Evolutionary conservation across 106 monocot genomes (phyloP).

Genomic region (Iris macrosiphon): DNA sequence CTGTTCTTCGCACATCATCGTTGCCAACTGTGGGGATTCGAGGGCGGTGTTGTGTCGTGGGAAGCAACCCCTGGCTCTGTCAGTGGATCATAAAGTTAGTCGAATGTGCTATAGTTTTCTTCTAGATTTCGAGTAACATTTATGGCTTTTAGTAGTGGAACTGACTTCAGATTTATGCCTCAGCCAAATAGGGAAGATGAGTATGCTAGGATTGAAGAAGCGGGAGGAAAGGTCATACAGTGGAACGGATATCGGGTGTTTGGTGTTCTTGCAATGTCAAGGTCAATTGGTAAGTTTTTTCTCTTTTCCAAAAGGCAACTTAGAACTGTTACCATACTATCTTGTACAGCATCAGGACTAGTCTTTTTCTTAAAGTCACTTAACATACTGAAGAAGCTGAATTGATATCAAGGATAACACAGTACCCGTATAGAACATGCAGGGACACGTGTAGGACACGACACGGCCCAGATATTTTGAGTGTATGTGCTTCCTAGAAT

Average conservation of each 20-base stretch:
- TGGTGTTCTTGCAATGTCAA: conserved; percentile 90
- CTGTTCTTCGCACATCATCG: conserved; percentile 80
- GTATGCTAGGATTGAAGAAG: conserved; percentile 76
- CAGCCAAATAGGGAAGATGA: conserved; percentile 91
- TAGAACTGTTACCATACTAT: too few species aligned
- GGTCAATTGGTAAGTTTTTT: conserved; percentile 68
- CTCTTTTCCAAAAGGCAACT: too few species aligned
- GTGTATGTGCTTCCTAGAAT: too few species aligned
- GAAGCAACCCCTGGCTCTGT: conserved; percentile 65
- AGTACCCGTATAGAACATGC: too few species aligned
- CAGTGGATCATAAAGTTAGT: conserved; percentile 89
- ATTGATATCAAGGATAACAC: too few species aligned
- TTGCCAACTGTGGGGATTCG: conserved; percentile 95
- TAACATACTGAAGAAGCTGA: too few species aligned
- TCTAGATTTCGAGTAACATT: background rate
- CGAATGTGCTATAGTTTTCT: background rate
- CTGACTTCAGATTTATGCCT: conserved; percentile 17
- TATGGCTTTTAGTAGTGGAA: background rate
- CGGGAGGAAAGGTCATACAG: conserved; percentile 73
- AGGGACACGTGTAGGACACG: too few species aligned
- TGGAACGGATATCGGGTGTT: conserved; percentile 81
- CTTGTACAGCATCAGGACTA: too few species aligned
- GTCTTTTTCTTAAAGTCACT: too few species aligned
- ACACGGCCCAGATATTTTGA: too few species aligned
- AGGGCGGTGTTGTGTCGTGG: conserved; percentile 87